phyloP scores from a whole-genome alignment of 768 basidiomycete genomes.

The Termitomyces sp. region DNA sequence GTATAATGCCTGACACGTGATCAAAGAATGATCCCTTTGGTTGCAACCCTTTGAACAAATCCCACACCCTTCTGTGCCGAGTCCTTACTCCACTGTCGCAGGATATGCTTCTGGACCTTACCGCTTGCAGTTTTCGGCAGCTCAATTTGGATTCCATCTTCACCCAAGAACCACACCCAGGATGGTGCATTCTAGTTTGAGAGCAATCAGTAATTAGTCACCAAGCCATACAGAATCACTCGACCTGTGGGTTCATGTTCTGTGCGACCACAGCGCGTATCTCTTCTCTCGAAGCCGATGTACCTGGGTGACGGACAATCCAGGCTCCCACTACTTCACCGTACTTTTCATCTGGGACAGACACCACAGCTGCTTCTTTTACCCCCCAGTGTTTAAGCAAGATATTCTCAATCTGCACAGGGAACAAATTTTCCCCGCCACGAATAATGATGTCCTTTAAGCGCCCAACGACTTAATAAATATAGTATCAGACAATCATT shows the following conservation, averaged over 20 bases:
- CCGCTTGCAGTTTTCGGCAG: conserved; percentile 85
- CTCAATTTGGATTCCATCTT: conserved; percentile 51
- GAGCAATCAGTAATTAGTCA: not conserved
- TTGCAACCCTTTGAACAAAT: conserved; percentile 8
- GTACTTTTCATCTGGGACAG: conserved; percentile 63
- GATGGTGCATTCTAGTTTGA: conserved; percentile 60
- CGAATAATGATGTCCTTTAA: conserved; percentile 88
- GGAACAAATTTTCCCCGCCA: conserved; percentile 84
- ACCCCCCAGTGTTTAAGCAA: conserved; percentile 51
- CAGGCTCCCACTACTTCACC: conserved; percentile 83
- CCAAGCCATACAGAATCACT: conserved; percentile 7
- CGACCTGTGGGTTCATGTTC: conserved; percentile 77
- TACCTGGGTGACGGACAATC: conserved; percentile 51
- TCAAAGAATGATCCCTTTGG: not conserved
- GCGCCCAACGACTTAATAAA: conserved; percentile 61
- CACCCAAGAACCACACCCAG: conserved; percentile 82
- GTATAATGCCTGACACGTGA: too few species aligned
- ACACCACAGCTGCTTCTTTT: conserved; percentile 67
- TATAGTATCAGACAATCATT: not conserved
- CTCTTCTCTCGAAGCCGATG: conserved; percentile 40
- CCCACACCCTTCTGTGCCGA: conserved; percentile 45
- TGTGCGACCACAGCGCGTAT: conserved; percentile 49
- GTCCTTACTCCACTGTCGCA: conserved; percentile 64
- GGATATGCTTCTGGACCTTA: conserved; percentile 79
- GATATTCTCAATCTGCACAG: conserved; percentile 80